Base-by-base conservation (phyloP, 2,329 filamentous ascomycete genomes). In the Fusarium pseudoanthophilum region DNA sequence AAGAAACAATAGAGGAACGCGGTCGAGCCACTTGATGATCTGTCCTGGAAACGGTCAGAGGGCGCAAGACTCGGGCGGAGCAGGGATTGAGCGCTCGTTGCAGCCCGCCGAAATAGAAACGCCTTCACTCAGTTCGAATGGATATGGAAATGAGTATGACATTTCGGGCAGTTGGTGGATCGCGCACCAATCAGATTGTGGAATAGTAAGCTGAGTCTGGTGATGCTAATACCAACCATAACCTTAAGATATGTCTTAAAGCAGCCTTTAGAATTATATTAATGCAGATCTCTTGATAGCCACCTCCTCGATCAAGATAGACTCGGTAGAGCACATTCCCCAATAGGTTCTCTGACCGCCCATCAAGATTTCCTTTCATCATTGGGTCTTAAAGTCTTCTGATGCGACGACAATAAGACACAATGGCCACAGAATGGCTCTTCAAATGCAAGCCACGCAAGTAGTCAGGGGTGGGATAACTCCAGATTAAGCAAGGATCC, bases 31-130 rank as follows among this genome's bases (percentile, higher is more conserved):
- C 69, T 20, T 62, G 49, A 53, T 64, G 73, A 77, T 62, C 73
- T 71, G 73, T 69, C 52, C 65, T 65, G 55, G 30, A 64, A 65
- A 66, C 57, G 71, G 67, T 40, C 58, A 36, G 32, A 73, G 74
- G 74, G 76, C 76, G 76, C 76, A 78, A 75, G 64, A 75, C 56
- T 76, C 71, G 75, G 76, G 67, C 71, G 67, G 67, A 65, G 69
- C 69, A 78, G 49, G 76, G 71, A 68, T 69, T 37, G 65, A 64
- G 68, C 64, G 71, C 64, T 64, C 67, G 73, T 65, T 73, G 53
- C 66, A 77, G 69, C 67, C 71, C 67, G 75, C 61, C 42, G 52
- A 60, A 56, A 60, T 34, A 62, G 57, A 64, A 51, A 62, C 34
- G 28, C 30, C 30, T 43, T 43, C 43, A 45, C n/a, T 64, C 21